Evolutionary conservation across 2,329 filamentous ascomycete genomes (phyloP).

Genomic region (Hortaea sp.): DNA sequence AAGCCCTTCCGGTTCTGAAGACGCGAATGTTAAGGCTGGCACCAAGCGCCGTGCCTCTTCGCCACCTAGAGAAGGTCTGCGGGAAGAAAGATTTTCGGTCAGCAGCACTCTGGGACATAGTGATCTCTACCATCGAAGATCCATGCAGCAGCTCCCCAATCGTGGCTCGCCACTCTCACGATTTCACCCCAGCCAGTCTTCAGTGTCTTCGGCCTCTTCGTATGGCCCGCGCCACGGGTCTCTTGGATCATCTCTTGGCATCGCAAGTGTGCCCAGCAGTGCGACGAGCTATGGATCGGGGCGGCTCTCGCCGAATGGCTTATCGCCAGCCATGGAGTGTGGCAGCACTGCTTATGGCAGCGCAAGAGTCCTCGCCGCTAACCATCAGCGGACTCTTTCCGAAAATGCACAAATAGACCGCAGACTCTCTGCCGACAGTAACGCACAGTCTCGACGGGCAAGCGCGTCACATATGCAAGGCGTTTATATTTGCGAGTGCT

Average conservation of each 20-base stretch:
- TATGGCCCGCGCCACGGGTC: constrained; percentile 51
- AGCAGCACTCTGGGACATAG: constrained; percentile 32
- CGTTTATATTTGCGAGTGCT: constrained; percentile 77
- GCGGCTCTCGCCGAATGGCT: constrained; percentile 48
- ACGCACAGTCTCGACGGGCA: constrained; percentile 37
- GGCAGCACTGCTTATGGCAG: constrained; percentile 33
- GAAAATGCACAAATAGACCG: constrained; percentile 30
- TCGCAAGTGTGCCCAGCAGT: constrained; percentile 52
- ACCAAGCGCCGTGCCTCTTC: constrained; percentile 57
- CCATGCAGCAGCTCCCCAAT: constrained; percentile 46
- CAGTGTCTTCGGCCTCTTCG: constrained; percentile 57
- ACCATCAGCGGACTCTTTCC: constrained; percentile 33
- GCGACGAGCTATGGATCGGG: constrained; percentile 56
- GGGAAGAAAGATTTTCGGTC: constrained; percentile 36
- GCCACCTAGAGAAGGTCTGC: constrained; percentile 46
- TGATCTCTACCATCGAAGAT: constrained; percentile 46
- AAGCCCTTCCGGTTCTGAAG: constrained; percentile 36
- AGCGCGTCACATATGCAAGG: constrained; percentile 46
- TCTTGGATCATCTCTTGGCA: constrained; percentile 49
- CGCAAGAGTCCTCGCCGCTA: constrained; percentile 33
- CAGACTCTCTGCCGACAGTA: constrained; percentile 38
- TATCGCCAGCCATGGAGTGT: constrained; percentile 41
- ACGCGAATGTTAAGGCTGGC: constrained; percentile 39
- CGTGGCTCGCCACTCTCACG: constrained; percentile 44
- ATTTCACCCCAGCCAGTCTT: constrained; percentile 49